Evolutionary conservation across 73 alveolate genomes (phyloP).

Genomic region (Halteria grandinella): DNA sequence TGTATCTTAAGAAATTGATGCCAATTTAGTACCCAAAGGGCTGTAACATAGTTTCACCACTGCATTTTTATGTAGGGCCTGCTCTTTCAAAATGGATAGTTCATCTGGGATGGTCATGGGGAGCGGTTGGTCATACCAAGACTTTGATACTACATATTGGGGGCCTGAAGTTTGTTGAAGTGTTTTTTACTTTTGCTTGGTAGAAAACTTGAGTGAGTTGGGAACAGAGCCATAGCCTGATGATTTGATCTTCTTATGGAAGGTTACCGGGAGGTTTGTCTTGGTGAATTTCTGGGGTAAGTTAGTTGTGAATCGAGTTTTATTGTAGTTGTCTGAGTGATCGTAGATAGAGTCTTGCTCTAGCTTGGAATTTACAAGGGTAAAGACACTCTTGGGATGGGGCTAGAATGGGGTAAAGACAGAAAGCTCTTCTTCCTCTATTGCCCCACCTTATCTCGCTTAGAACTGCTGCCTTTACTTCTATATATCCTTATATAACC

Average conservation of each 20-base stretch:
- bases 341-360: constrained; percentile 42
- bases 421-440: not conserved
- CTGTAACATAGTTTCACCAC: constrained; percentile 45
- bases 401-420: not conserved
- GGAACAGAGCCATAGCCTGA: constrained; percentile 74
- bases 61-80: constrained; percentile 63
- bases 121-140: constrained; percentile 51
- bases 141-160: constrained; percentile 30
- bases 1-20: constrained; percentile 61
- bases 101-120: constrained; percentile 74
- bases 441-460: not conserved
- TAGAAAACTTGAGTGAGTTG: constrained; percentile 55
- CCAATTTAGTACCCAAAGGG: constrained; percentile 62
- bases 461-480: not conserved
- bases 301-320: constrained; percentile 54
- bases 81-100: not conserved
- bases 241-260: constrained; percentile 77
- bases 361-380: not conserved
- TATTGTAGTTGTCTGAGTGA: constrained; percentile 26
- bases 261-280: constrained; percentile 72
- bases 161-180: constrained; percentile 8
- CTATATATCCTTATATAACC: too few species aligned
- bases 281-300: constrained; percentile 44
- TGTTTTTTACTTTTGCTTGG: constrained; percentile 29
- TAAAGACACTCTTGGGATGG: not conserved